These are phyloP conservation scores for Isatis lusitanica DNA, from an alignment of 441 rosid species.

Conservation along the genomic window DNA sequence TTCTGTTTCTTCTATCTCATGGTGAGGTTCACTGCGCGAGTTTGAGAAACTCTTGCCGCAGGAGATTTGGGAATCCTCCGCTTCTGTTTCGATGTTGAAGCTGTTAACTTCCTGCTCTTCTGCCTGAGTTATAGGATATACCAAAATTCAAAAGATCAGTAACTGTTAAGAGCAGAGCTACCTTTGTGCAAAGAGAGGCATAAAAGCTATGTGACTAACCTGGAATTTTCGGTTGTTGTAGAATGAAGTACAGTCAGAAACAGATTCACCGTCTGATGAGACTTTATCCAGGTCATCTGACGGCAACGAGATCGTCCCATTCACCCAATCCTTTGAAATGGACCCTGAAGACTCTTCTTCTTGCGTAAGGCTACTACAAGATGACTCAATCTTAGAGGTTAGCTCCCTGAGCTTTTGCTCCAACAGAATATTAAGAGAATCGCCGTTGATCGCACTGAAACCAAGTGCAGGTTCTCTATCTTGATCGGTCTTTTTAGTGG, in stretches of 20 bases:
- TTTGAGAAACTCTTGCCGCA: conserved; percentile 6
- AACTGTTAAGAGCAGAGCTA: conserved; percentile 1
- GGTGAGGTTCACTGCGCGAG: background rate
- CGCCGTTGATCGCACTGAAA: conserved; percentile 48
- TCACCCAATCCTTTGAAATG: conserved; percentile 43
- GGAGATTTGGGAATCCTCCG: background rate
- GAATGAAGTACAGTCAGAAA: conserved; percentile 44
- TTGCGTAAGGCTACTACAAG: conserved; percentile 49
- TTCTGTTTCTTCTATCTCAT: conserved; percentile 41
- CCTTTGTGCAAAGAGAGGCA: background rate
- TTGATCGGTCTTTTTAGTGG: conserved; percentile 30
- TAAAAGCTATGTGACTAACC: conserved; percentile 40
- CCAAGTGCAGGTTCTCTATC: conserved; percentile 28
- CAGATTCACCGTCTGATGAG: conserved; percentile 37
- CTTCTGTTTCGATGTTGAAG: background rate
- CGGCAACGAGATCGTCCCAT: conserved; percentile 37
- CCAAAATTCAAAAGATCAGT: background rate
- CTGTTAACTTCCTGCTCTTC: conserved; percentile 32
- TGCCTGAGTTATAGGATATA: conserved; percentile 4
- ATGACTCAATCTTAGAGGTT: conserved; percentile 61
- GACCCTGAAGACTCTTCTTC: conserved; percentile 50
- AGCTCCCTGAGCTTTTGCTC: conserved; percentile 80
- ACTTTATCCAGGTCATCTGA: conserved; percentile 41
- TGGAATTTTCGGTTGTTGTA: conserved; percentile 49
- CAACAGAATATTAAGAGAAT: conserved; percentile 65